Base-by-base conservation (phyloP, 805 yeast genomes). In the Maudiozyma pseudohumilis region DNA sequence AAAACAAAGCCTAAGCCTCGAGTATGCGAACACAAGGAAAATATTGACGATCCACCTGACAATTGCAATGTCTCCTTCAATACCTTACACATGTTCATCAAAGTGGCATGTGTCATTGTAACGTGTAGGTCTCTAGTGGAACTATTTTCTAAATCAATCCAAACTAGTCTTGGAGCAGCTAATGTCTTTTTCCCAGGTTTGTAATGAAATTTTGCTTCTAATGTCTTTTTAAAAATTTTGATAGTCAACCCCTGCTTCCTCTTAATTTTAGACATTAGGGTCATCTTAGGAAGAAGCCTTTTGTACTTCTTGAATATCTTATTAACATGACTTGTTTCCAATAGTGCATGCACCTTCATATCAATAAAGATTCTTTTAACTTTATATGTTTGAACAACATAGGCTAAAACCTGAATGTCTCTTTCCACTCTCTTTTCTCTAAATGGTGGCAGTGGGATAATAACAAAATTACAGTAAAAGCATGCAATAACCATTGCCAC, bases 41-140 rank as follows among this genome's bases (percentile, higher is more conserved):
- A 68, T 6, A 92, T 66, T 0, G 96, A 80, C 29, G 75, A 73
- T 24, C 72, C 69, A 28, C 82, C 72, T 11, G 79, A 70, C 61
- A 92, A 67, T 43, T 85, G 89, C 52, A 95, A 84, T 0, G 97
- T 89, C 54, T 89, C 96, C 49, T 92, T 89, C 52, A 86, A 71
- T 16, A 84, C 82, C 50, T 88, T 86, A 59, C 96, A 87, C 57
- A 84, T 72, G 2, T 85, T 80, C 47, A 88, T 60, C 10, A 92
- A 63, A 35, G 74, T 71, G 29, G 68, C 62, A 54, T 83, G 92
- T 18, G 74, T 75, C 59, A 55, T 49, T 6, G 48, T 42, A 10
- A 56, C 49, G 34, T 55, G 60, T n/a, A 53, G 40, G 32, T 58
- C 50, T 15, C 47, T 44, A 2, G 39, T 41, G 10, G 43, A 35